These are phyloP conservation scores for Pinus albicaulis DNA, from an alignment of 75 land plant genomes.

Conservation along the genomic window DNA sequence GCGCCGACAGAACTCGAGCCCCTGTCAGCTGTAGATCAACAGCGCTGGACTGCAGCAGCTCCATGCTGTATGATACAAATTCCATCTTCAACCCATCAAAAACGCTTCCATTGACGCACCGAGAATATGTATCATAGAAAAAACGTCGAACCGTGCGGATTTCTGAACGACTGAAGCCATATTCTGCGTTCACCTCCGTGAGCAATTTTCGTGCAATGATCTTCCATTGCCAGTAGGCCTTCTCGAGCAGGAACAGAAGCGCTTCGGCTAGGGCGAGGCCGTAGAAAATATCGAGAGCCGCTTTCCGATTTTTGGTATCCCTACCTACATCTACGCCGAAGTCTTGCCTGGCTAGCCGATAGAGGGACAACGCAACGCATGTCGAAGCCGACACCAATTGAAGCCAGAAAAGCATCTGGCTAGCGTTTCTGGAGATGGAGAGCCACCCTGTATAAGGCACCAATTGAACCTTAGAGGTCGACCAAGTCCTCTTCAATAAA, in stretches of 20 bases:
- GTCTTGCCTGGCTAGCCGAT: slow-evolving; percentile 46
- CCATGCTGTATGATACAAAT: slow-evolving; percentile 57
- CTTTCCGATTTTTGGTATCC: slow-evolving; percentile 35
- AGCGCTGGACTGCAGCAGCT: slow-evolving; percentile 44
- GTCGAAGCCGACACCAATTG: slow-evolving; percentile 60
- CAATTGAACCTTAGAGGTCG: slow-evolving; percentile 50
- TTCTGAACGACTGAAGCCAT: slow-evolving; percentile 21
- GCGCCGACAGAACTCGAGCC: slow-evolving; percentile 35
- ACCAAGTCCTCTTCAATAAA: slow-evolving; percentile 42
- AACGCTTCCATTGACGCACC: slow-evolving; percentile 67
- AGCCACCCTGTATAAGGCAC: slow-evolving; percentile 55
- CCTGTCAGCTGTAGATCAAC: slow-evolving; percentile 69
- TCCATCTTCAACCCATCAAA: slow-evolving; percentile 88
- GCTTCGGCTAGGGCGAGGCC: slow-evolving; percentile 61
- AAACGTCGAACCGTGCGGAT: slow-evolving; percentile 34
- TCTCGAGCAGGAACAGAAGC: slow-evolving; percentile 62
- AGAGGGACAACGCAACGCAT: slow-evolving; percentile 54
- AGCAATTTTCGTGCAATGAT: slow-evolving; percentile 45
- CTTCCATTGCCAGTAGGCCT: slow-evolving; percentile 73
- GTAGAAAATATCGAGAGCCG: slow-evolving; percentile 67
- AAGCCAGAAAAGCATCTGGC: slow-evolving; percentile 56
- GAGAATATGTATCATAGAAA: slow-evolving; percentile 78
- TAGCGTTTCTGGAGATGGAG: slow-evolving; percentile 50
- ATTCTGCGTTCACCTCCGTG: slow-evolving; percentile 45
- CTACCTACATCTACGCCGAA: slow-evolving; percentile 34